Base-by-base conservation (phyloP, 176 grass and related monocot species). In the Rhynchospora tenuis region DNA sequence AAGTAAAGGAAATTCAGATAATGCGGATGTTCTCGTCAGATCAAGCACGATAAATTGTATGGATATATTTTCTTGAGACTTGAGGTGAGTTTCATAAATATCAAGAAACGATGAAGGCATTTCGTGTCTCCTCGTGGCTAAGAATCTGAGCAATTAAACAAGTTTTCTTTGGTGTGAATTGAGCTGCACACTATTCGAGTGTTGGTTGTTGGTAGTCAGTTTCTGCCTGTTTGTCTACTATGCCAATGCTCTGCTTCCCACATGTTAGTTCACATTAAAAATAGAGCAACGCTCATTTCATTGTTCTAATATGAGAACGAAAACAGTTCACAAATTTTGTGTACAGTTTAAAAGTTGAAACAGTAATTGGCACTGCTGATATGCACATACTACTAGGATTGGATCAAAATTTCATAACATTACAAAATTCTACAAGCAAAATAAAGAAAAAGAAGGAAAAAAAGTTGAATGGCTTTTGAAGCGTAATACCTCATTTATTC, bases 351-450 rank as follows among this genome's bases (percentile, higher is more conserved):
- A 50, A 8, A 70, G 2, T 38, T 38, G 33, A 38, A 38, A 38
- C 33, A 38, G 33, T 38, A 38, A 38, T 38, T 38, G 33, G 5
- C 33, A 38, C 33, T 38, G 33, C 5, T 38, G 5, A 38, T 38
- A 38, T 38, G 33, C 33, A 38, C 5, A 8, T 46, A 55, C 57
- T 44, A 38, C 33, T 62, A 0, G 17, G 79, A 64, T 81, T 81
- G 67, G 83, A 29, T 56, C 80, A 90, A 71, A 76, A 54, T 81
- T 83, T 84, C 33, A 23, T 56, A 47, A 22, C 64, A 78, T 86
- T 86, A 90, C 86, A 90, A 84, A 51, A 88, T 75, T 73, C 64
- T 62, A 64, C 33, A 38, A 38, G 33, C 33, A 38, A 38, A 38
- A 81, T 7, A 56, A 48, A 13, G 24, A 27, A 78, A 42, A 3